A percentile compares a stretch with the other conserved stretches of the same genome.
These are phyloP conservation scores for Naematelia encephala DNA, from an alignment of 768 basidiomycete species.

Conservation along the genomic window DNA sequence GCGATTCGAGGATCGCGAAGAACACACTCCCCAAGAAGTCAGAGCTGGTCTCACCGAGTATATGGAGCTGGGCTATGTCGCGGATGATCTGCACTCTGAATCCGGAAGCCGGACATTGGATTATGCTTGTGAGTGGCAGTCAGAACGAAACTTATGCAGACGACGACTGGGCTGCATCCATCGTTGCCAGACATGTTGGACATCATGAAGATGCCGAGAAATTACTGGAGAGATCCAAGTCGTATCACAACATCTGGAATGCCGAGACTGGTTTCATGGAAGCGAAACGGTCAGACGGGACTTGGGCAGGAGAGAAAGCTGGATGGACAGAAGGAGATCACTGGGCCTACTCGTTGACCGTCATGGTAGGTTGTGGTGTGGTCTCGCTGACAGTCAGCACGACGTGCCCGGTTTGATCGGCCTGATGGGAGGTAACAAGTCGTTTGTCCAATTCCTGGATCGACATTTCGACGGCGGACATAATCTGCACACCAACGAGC, in stretches of 20 bases:
- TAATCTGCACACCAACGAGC: slow-evolving; percentile 82
- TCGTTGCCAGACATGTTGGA: slow-evolving; percentile 60
- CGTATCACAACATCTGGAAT: slow-evolving; percentile 68
- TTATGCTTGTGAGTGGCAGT: slow-evolving; percentile 63
- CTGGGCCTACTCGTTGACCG: slow-evolving; percentile 75
- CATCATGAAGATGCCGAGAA: slow-evolving; percentile 57
- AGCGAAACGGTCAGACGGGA: slow-evolving; percentile 60
- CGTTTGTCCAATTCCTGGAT: slow-evolving; percentile 60
- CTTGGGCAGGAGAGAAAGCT: slow-evolving; percentile 53
- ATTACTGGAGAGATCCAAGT: slow-evolving; percentile 59
- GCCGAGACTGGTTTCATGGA: slow-evolving; percentile 74
- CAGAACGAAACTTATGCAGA: slow-evolving; percentile 54
- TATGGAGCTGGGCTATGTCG: slow-evolving; percentile 68
- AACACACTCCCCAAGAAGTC: slow-evolving; percentile 60
- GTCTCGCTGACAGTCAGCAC: slow-evolving; percentile 54
- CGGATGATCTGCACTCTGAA: slow-evolving; percentile 73
- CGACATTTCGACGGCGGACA: slow-evolving; percentile 56
- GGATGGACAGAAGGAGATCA: slow-evolving; percentile 83
- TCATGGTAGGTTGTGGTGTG: slow-evolving; percentile 45
- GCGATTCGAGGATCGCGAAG: slow-evolving; percentile 64
- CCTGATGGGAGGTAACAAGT: slow-evolving; percentile 63
- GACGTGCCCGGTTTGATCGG: slow-evolving; percentile 63
- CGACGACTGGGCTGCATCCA: slow-evolving; percentile 70
- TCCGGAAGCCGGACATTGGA: slow-evolving; percentile 73
- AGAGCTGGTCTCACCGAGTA: slow-evolving; percentile 75